Evolutionary conservation across 345 rosid species (phyloP).

Genomic region (Brassica rapa): DNA sequence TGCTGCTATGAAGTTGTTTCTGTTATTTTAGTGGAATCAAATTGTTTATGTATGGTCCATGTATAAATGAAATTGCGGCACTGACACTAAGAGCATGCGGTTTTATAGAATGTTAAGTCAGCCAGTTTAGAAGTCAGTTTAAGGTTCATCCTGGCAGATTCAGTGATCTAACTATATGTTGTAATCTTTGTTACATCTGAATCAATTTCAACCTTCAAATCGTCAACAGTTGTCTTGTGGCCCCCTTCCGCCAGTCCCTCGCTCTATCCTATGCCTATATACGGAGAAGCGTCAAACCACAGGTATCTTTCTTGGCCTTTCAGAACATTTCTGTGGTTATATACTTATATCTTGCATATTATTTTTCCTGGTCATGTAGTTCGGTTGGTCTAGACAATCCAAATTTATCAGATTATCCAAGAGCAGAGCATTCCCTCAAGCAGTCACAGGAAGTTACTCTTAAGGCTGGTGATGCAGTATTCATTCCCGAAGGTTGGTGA

Average conservation of each 20-base stretch:
- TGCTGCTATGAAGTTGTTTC: conserved; percentile 1
- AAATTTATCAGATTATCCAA: conserved; percentile 65
- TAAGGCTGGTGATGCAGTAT: conserved; percentile 84
- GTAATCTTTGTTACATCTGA: conserved; percentile 9
- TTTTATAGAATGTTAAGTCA: conserved; percentile 8
- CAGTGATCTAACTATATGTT: not conserved
- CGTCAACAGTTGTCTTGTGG: conserved; percentile 76
- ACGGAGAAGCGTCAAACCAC: conserved; percentile 94
- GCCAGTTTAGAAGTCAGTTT: conserved; percentile 20
- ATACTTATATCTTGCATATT: not conserved
- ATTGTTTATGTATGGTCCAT: not conserved
- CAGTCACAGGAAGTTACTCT: conserved; percentile 72
- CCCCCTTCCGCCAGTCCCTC: conserved; percentile 85
- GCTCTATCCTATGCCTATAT: conserved; percentile 83
- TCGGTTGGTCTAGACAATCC: conserved; percentile 68
- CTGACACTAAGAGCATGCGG: not conserved
- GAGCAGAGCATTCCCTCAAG: conserved; percentile 58
- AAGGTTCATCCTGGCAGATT: conserved; percentile 12
- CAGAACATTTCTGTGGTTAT: not conserved
- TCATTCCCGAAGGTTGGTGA: conserved; percentile 99
- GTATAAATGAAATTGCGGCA: not conserved
- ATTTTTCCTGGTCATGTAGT: conserved; percentile 47
- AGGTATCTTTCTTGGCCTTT: conserved; percentile 52
- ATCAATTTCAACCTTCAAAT: conserved; percentile 1
- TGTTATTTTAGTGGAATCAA: not conserved